phyloP scores from a whole-genome alignment of 148 eudicot genomes.

The Cornus florida region DNA sequence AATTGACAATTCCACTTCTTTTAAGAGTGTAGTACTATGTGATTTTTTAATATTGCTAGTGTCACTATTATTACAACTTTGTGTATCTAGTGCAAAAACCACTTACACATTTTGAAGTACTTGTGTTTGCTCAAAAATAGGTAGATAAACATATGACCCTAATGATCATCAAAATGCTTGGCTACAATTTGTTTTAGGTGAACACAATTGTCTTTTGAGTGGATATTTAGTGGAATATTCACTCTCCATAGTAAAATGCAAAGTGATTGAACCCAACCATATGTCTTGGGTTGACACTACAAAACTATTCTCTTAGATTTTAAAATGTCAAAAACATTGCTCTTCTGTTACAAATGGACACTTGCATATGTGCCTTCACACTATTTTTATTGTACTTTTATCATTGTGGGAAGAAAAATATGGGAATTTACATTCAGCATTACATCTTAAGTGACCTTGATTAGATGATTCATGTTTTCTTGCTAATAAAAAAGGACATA shows the following conservation, averaged over 20 bases:
- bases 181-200: neutral
- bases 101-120: too few relatives aligned
- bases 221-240: too few relatives aligned
- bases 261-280: neutral
- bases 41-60: too few relatives aligned
- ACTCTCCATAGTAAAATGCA: neutral
- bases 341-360: neutral
- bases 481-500: slow-evolving; percentile 21
- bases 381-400: neutral
- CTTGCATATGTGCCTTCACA: neutral
- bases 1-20: too few relatives aligned
- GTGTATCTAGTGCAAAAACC: too few relatives aligned
- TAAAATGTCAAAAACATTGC: neutral
- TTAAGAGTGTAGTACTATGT: too few relatives aligned
- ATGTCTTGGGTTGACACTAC: neutral
- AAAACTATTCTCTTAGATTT: too few relatives aligned
- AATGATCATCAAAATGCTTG: too few relatives aligned
- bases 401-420: neutral
- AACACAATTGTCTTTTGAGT: neutral
- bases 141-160: too few relatives aligned
- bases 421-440: slow-evolving; percentile 10
- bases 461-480: slow-evolving; percentile 13
- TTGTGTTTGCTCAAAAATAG: too few relatives aligned
- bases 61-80: too few relatives aligned
- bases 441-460: slow-evolving; percentile 23